Base-by-base conservation (phyloP, 148 eudicot species). In the Rhododendron simsii region DNA sequence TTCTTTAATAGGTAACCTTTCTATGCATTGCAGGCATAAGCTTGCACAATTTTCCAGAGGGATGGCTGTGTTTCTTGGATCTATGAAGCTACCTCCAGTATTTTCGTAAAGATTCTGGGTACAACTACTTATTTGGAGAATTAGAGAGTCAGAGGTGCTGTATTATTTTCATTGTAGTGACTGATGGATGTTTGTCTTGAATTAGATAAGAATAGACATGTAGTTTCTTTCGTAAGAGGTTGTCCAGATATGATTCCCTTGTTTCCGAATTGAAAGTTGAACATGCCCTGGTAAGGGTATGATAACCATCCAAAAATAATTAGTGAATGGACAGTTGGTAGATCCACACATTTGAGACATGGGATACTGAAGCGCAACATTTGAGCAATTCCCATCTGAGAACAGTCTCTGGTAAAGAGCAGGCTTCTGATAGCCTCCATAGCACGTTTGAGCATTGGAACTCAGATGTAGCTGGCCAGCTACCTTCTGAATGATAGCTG, bases 31-130 rank as follows among this genome's bases (percentile, higher is more conserved):
- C 91, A 97, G 99, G 99, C 81, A 97, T 97, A 89, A 95, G 99
- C 91, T 93, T 97, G 91, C 99, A 97, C 92, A 97, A 95, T 90
- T 97, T 97, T 89, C 99, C 99, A 26, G 99, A 97, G 99, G 99
- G 88, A 97, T 97, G 98, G 99, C 99, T 23, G 98, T 97, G 63
- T 97, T 94, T 90, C 96, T 97, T 81, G 99, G 99, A 86, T 97
- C 99, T 80, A 91, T 95, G 63, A 96, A 95, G 99, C 98, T 96
- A 92, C 45, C 55, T 63, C 65, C 15, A 69, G 26, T 48, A 41
- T 35, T 87, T 65, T 63, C 37, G 21, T 16, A 35, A 65, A 57
- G 39, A 10, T 87, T 48, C 28, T 55, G 53, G 28, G 14, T 37
- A 57, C 47, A 45, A 47, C 44, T 37, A 69, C 23, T 86, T 8